Evolutionary conservation across 768 basidiomycete species (phyloP), one percentile per base, ranked within the genome.

Genomic region (Leccinellum rugosiceps): DNA sequence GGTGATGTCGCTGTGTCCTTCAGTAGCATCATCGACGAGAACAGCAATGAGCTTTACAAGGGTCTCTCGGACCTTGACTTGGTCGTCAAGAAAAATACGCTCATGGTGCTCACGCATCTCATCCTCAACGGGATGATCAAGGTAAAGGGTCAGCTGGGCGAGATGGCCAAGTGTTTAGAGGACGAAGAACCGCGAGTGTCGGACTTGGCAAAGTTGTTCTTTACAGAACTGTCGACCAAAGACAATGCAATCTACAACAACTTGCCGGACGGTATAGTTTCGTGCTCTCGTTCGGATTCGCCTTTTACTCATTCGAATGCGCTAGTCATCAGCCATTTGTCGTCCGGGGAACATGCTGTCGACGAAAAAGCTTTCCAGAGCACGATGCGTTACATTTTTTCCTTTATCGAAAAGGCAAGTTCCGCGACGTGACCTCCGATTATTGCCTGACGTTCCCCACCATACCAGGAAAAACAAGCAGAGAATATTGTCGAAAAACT

Each of bases 221-320:
- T 99, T 78, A 90, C 85, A 21, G 95, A 98, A 68, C 75, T 99
- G 52, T 88, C 92, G 32, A 94, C 92, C 26, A 99, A 98, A 75
- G 97, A 98, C 65, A 99, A 99, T 70, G 97, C 95, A 7, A 95
- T 99, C 56, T 98, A 98, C 71, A 98, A 98, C 74, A 99, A 99
- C 72, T 74, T 99, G 65, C 97, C 95, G 2, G 97, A 99, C 75
- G 90, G 92, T 91, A 65, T 32, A 85, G 23, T 30, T 3, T 32
- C 53, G 19, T 47, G 50, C 5, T 34, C 50, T 3, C 48, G 46
- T 32, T 30, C 10, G 17, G 30, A 14, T 46, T 21, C n/a, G 3
- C 17, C 28, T 31, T 46, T 46, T 17, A 47, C 57, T 59, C 51
- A 62, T 59, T 10, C 60, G 17, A 25, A 52, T 34, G 15, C 49